These are phyloP conservation scores for Boletus subcaerulescens DNA, from an alignment of 768 basidiomycete genomes.

Conservation along the genomic window DNA sequence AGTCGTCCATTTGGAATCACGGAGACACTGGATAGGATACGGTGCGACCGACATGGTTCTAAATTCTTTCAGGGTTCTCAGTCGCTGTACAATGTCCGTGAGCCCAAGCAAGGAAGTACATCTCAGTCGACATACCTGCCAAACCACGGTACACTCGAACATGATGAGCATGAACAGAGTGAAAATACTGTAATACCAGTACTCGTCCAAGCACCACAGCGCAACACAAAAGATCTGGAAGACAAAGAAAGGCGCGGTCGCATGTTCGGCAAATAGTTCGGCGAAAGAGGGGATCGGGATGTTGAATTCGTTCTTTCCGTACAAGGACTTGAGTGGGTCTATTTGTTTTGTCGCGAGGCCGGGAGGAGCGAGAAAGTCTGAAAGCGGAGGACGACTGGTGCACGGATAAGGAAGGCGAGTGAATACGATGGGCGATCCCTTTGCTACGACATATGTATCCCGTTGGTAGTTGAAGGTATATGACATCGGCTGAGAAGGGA, in stretches of 20 bases:
- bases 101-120: neutral
- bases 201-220: conserved; percentile 96
- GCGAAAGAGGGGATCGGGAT: conserved; percentile 95
- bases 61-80: conserved; percentile 91
- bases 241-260: conserved; percentile 98
- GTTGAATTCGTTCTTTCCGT: conserved; percentile 93
- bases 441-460: conserved; percentile 80
- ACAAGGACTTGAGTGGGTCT: conserved; percentile 57
- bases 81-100: conserved; percentile 52
- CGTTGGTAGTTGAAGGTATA: conserved; percentile 94
- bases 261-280: conserved; percentile 92
- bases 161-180: conserved; percentile 98
- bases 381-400: conserved; percentile 63
- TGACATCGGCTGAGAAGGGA: conserved; percentile 50
- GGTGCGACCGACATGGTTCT: conserved; percentile 94
- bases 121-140: conserved; percentile 65
- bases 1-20: conserved; percentile 76
- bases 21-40: conserved; percentile 78
- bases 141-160: conserved; percentile 98
- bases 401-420: conserved; percentile 86
- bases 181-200: conserved; percentile 98
- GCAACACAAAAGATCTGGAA: conserved; percentile 99
- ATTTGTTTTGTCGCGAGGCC: conserved; percentile 51
- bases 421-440: conserved; percentile 60
- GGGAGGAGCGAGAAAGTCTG: conserved; percentile 58